Base-by-base conservation (phyloP, 345 rosid species). In the Rhizophora mangle region DNA sequence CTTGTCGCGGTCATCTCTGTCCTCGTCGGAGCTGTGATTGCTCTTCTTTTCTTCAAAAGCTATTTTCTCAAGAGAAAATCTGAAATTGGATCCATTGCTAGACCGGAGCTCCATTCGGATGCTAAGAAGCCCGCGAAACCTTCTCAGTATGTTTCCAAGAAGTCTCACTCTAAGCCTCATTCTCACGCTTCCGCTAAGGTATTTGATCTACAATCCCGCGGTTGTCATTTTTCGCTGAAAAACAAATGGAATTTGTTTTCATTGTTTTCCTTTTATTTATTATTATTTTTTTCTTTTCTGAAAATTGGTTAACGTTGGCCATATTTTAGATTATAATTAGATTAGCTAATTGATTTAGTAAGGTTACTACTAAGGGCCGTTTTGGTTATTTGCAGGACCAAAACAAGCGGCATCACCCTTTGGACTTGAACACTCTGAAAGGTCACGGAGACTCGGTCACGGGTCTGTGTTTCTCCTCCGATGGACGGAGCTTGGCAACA, bases 341-440 rank as follows among this genome's bases (percentile, higher is more conserved):
- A 43, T 13, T 31, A 26, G 56, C 20, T 26, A 2, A 59, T 4
- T 61, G 49, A 22, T 39, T n/a, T 13, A 43, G 7, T 37, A 8
- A 1, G 18, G 9, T 6, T 39, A 24, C 26, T 49, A 36, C 64
- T 22, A 39, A 7, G 32, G n/a, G 31, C 39, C 18, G n/a, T 56
- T 11, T 62, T 29, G 67, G 57, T 64, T 74, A 39, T 68, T 1
- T 72, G 68, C 69, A 94, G 96, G 97, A 84, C 68, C 96, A 86
- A 79, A 82, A 31, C 80, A 92, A 80, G 82, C 76, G 88, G 47
- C 98, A 88, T 71, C 97, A 92, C 78, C 94, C 90, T 22, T 79
- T 96, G 82, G 98, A 89, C 85, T 80, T 92, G 77, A 95, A 95
- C 81, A 95, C 99, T 69, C 76, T 95, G 77, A 95, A 92, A 88